These are phyloP conservation scores for Erucastrum elatum DNA, from an alignment of 345 rosid species.

Conservation along the genomic window DNA sequence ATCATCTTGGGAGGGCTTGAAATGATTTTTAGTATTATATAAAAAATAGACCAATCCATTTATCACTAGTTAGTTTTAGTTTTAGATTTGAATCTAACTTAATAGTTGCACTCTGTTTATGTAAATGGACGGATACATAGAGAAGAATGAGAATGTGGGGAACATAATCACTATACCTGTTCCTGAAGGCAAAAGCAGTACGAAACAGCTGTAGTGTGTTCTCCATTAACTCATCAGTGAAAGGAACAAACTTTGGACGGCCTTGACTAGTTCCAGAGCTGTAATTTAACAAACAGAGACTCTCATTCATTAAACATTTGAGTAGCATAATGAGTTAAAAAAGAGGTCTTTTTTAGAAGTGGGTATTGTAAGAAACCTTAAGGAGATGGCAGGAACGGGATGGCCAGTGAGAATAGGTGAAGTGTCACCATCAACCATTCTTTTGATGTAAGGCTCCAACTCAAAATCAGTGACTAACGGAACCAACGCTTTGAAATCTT, in stretches of 20 bases:
- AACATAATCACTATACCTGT: conserved; percentile 48
- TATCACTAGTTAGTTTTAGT: no score
- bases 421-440: conserved; percentile 68
- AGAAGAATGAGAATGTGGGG: not conserved
- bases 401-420: conserved; percentile 72
- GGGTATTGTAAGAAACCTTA: conserved; percentile 50
- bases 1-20: no score
- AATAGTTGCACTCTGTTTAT: no score
- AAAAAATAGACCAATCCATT: no score
- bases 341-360: not conserved
- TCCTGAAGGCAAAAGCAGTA: conserved; percentile 89
- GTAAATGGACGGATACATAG: not conserved
- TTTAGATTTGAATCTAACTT: no score
- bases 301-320: not conserved
- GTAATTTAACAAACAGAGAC: conserved; percentile 8
- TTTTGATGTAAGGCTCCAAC: conserved; percentile 67
- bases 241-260: conserved; percentile 78
- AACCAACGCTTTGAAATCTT: conserved; percentile 67
- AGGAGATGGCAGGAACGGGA: conserved; percentile 71
- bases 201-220: conserved; percentile 73
- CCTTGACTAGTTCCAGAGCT: conserved; percentile 98
- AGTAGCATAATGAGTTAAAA: not conserved
- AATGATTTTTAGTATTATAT: no score
- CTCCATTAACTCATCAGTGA: conserved; percentile 79
- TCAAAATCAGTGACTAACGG: conserved; percentile 76